Evolutionary conservation across 176 grass and related monocot species (phyloP), one percentile per base, ranked within the genome.

Genomic region (Oryza rufipogon): DNA sequence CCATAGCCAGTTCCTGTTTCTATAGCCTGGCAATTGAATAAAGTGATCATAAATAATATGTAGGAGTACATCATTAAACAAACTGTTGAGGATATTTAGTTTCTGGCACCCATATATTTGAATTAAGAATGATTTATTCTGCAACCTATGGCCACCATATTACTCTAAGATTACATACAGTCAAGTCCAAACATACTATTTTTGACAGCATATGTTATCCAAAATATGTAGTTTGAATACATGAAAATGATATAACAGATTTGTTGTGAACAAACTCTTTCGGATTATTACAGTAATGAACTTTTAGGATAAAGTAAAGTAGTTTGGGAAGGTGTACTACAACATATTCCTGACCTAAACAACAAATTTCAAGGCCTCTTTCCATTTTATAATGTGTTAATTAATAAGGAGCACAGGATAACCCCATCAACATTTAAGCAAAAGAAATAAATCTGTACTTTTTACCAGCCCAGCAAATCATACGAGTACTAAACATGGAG

Each of bases 1-100:
- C 96, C 96, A 85, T 99, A 99, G 44, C 96, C 93, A 42, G 68
- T 63, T 22, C 87, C 89, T 66, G 96, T 99, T 89, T 99, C 96
- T 34, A 99, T 99, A 41, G 96, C 93, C 93, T 96, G 87, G 56
- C 49, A 87, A 83, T 80, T 22, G 38, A 88, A 76, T 48, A 2
- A 15, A 78, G 46, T 11, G 7, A 82, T 83, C 61, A 79, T 39
- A 75, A n/a, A 71, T 51, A 32, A 64, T 42, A 54, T 9, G 36
- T 67, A 41, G 7, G 39, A 41, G 39, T 41, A 9, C 6, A 23
- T 75, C 69, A 49, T 16, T 54, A 41, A 73, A 67, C 65, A 83
- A 68, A 80, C 19, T 71, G 61, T 34, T 38, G 13, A 60, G 33
- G 26, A 17, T 51, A 58, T 74, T 45, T 58, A 58, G 39, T 66